Evolutionary conservation across 2,329 filamentous ascomycete genomes (phyloP), one percentile per base, ranked within the genome.

Genomic region (Trichoderma semiorbis): DNA sequence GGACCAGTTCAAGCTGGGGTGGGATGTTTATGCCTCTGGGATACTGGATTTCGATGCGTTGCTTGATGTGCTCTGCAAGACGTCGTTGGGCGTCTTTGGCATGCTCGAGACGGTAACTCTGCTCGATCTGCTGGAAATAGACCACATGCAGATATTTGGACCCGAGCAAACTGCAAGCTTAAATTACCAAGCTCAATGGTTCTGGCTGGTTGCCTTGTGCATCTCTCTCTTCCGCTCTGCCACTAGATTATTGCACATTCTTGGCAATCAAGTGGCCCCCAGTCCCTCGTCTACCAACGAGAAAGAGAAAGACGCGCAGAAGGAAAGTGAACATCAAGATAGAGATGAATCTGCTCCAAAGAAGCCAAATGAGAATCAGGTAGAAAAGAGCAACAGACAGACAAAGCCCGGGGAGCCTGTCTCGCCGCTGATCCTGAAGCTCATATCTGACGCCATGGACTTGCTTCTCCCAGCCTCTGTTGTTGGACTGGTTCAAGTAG

Each of bases 131-230:
- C 74, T 85, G 64, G 77, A 77, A 21, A 78, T 86, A 21, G 75
- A 80, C 55, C 82, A 81, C 68, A 74, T 89, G 73, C 81, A 86
- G 61, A 79, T 88, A 14, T 90, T 91, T 81, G 86, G 85, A 0
- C 75, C 85, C 1, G 85, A 84, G 47, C 77, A 83, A 79, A 85
- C 85, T 18, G 75, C 76, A n/a, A 75, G 74, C 30, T 76, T 92
- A 5, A 83, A 88, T 60, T 73, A 86, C 26, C 90, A 93, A 80
- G 88, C 87, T 0, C 89, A 92, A 80, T 86, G 89, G 67, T 90
- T 92, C 79, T 94, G 92, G 92, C 87, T 93, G 74, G 87, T 90
- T 50, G 86, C 86, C 0, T 81, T 93, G 26, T 81, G 81, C 12
- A 85, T 87, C 72, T 88, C 86, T 1, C 80, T 88, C 0, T 55